Base-by-base conservation (phyloP, 73 alveolate genomes). In the Breviolum minutum region DNA sequence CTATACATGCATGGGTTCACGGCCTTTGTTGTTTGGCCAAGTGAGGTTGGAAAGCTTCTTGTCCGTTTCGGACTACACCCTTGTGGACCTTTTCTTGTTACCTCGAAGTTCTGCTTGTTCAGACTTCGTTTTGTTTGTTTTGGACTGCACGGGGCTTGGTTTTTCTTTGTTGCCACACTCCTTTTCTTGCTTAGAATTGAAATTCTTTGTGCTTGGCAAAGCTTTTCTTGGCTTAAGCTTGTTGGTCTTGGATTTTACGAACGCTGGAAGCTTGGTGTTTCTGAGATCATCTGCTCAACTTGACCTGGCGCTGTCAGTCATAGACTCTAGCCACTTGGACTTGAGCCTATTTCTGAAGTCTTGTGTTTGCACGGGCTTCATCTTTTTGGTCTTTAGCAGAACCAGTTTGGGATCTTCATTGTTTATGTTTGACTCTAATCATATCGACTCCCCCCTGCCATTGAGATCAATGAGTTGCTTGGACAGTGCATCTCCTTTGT, bases 261-360 rank as follows among this genome's bases (percentile, higher is more conserved):
- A 62, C 17, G 22, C 48, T n/a, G 99, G 99, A 32, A 71, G 66
- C 99, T 13, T 48, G 24, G 30, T 19, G 29, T 80, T 68, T 54
- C n/a, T 80, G 61, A 61, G 92, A 66, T 74, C 92, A 11, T 12
- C 13, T 8, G 29, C 60, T 26, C 82, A 63, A 14, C 85, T 79
- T 29, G 99, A 26, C 3, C 84, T 48, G 12, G 7, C 86, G 1
- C 71, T 63, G 64, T 76, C 84, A 7, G 48, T 40, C 48, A 48
- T 63, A 85, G 99, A 77, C 86, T 94, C 30, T 29, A 70, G 68
- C 17, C 60, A 14, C 30, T 32, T 80, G 73, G 94, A 76, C 93
- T 40, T 30, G 48, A 27, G 68, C 9, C 5, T 17, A 40, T 63
- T 24, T 60, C 11, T 92, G 98, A 73, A 80, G 87, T 73, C 90